These are phyloP conservation scores for Herpotrichia juniperi DNA, from an alignment of 2,329 filamentous ascomycete species.

Conservation along the genomic window DNA sequence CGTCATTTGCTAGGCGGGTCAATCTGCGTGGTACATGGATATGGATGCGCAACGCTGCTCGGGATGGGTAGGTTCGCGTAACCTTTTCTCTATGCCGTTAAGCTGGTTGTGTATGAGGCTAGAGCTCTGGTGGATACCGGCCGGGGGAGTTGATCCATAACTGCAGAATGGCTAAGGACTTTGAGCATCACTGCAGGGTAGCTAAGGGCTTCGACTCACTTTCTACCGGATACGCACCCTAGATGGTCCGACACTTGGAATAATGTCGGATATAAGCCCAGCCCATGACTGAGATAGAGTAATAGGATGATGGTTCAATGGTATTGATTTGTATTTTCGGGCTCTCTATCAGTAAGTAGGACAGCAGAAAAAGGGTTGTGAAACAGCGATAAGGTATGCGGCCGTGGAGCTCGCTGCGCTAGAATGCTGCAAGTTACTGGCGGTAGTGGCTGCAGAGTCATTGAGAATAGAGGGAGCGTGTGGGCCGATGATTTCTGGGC, in stretches of 20 bases:
- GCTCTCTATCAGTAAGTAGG: conserved; percentile 34
- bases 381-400: conserved; percentile 47
- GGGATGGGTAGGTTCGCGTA: conserved; percentile 37
- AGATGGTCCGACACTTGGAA: conserved; percentile 30
- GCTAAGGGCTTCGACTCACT: conserved; percentile 23
- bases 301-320: conserved; percentile 29
- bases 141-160: conserved; percentile 17
- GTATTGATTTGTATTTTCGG: conserved; percentile 5
- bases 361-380: conserved; percentile 25
- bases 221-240: conserved; percentile 39
- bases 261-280: conserved; percentile 11
- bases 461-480: conserved; percentile 1
- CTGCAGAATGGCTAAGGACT: conserved; percentile 12
- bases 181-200: conserved; percentile 14
- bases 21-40: conserved; percentile 45
- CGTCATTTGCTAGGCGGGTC: conserved; percentile 47
- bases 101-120: conserved; percentile 37
- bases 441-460: conserved; percentile 20
- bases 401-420: conserved; percentile 24
- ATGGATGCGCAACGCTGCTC: conserved; percentile 36
- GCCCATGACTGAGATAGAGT: conserved; percentile 21
- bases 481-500: conserved; percentile 31
- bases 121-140: conserved; percentile 37
- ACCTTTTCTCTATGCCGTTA: conserved; percentile 44
- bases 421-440: conserved; percentile 28